phyloP scores from a whole-genome alignment of 306 rosid species.

The Ochetophila trinervis region DNA sequence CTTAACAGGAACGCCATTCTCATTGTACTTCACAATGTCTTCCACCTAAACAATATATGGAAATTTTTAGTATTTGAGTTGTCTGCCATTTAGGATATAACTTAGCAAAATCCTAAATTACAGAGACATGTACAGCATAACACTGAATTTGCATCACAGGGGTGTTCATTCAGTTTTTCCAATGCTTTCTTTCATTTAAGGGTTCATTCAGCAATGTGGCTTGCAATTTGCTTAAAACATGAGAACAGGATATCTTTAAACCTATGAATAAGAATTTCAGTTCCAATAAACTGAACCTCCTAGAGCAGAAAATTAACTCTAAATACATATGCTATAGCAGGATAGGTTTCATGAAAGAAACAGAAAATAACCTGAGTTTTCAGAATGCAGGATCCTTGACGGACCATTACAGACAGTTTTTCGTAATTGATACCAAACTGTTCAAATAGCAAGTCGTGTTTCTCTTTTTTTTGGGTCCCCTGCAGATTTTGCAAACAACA shows the following conservation, averaged over 20 bases:
- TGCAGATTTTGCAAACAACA: conserved; percentile 18
- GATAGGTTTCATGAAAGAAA: background rate
- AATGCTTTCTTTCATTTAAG: too few species aligned
- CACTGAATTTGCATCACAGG: too few species aligned
- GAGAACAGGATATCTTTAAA: background rate
- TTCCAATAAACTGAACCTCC: background rate
- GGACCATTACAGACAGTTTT: conserved; percentile 46
- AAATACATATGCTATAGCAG: background rate
- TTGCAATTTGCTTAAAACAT: too few species aligned
- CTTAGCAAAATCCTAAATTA: too few species aligned
- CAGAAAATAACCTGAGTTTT: conserved; percentile 38
- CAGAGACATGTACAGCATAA: too few species aligned
- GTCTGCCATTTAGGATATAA: too few species aligned
- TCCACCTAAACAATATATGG: conserved; percentile 29
- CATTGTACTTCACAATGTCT: conserved; percentile 60
- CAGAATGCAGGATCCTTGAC: conserved; percentile 76
- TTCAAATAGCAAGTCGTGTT: conserved; percentile 57
- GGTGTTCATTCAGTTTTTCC: too few species aligned
- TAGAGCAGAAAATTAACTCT: background rate
- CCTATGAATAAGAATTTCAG: background rate
- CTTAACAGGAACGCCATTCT: conserved; percentile 56
- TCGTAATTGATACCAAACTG: conserved; percentile 61
- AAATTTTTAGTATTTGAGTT: too few species aligned
- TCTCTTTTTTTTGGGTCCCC: conserved; percentile 52
- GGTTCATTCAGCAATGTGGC: too few species aligned